Conservation (phyloP, 352 stramenopile species). For the Globisporangium acanthophoron region DNA sequence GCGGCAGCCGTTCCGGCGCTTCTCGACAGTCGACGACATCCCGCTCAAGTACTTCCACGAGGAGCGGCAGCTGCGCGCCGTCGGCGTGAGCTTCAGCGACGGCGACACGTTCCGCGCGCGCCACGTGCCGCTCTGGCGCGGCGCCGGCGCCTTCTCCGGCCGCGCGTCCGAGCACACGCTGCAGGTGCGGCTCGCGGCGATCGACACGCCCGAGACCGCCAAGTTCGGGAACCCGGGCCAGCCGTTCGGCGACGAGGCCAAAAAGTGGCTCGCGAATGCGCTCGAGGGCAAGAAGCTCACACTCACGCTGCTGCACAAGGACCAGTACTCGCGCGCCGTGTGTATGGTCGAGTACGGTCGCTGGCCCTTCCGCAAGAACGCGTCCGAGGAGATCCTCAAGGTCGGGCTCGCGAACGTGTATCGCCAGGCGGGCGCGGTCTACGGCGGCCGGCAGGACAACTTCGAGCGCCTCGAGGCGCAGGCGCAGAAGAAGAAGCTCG, state of each 20-base stretch:
- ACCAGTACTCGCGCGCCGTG: conserved; percentile 81
- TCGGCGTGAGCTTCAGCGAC: conserved; percentile 60
- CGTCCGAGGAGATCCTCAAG: conserved; percentile 79
- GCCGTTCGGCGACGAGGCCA: conserved; percentile 76
- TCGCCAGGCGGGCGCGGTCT: conserved; percentile 71
- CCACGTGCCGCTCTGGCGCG: conserved; percentile 48
- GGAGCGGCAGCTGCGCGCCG: conserved; percentile 42
- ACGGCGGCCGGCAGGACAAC: conserved; percentile 60
- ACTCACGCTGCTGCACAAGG: conserved; percentile 76
- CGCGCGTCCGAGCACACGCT: conserved; percentile 79
- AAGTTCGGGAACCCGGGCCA: conserved; percentile 79
- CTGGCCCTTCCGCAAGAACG: conserved; percentile 78
- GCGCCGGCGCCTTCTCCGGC: conserved; percentile 33
- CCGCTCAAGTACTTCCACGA: conserved; percentile 66
- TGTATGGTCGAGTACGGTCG: conserved; percentile 77
- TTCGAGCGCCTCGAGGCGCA: conserved; percentile 67
- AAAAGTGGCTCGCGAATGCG: conserved; percentile 50
- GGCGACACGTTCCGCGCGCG: conserved; percentile 82
- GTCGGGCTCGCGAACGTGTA: conserved; percentile 67
- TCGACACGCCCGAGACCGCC: conserved; percentile 82
- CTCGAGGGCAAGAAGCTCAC: conserved; percentile 50
- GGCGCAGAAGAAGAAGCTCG: conserved; percentile 53
- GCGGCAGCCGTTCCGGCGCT: conserved; percentile 61
- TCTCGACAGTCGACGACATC: conserved; percentile 75
- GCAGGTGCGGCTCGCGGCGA: conserved; percentile 76